Evolutionary conservation across 2,329 filamentous ascomycete genomes (phyloP).

Genomic region (Bipolaris cookei): DNA sequence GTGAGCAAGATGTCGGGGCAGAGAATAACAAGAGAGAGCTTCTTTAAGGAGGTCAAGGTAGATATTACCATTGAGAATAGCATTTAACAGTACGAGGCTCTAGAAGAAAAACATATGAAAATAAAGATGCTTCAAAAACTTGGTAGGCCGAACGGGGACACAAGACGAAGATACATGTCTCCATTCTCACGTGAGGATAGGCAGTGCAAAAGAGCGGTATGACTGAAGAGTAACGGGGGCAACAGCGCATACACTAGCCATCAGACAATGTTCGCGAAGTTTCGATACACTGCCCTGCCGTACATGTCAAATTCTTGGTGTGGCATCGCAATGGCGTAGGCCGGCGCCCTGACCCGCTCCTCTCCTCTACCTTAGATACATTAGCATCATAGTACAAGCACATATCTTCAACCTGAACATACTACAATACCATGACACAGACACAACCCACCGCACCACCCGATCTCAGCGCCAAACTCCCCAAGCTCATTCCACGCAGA

Average conservation of each 20-base stretch:
- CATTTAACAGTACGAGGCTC: too few species aligned
- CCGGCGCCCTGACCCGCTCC: constrained; percentile 5
- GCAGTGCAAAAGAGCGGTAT: too few species aligned
- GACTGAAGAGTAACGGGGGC: too few species aligned
- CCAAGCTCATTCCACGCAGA: constrained; percentile 47
- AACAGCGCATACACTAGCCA: neutral
- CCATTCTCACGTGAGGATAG: too few species aligned
- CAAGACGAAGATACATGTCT: too few species aligned
- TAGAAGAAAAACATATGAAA: too few species aligned
- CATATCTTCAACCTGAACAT: neutral
- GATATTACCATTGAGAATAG: too few species aligned
- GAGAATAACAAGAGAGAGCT: neutral
- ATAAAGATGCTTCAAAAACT: too few species aligned
- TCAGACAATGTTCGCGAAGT: neutral
- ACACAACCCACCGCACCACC: constrained; percentile 18
- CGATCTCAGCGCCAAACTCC: constrained; percentile 39
- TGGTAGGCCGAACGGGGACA: too few species aligned
- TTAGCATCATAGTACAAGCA: neutral
- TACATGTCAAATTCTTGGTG: neutral
- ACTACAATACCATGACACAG: constrained; percentile 23
- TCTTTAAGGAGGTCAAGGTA: too few species aligned
- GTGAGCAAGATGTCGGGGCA: neutral
- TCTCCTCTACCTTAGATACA: constrained; percentile 2
- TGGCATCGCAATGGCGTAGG: neutral
- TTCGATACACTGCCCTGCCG: neutral